These are phyloP conservation scores for Penicillium sp. DNA, from an alignment of 2,329 filamentous ascomycete species.

Conservation along the genomic window DNA sequence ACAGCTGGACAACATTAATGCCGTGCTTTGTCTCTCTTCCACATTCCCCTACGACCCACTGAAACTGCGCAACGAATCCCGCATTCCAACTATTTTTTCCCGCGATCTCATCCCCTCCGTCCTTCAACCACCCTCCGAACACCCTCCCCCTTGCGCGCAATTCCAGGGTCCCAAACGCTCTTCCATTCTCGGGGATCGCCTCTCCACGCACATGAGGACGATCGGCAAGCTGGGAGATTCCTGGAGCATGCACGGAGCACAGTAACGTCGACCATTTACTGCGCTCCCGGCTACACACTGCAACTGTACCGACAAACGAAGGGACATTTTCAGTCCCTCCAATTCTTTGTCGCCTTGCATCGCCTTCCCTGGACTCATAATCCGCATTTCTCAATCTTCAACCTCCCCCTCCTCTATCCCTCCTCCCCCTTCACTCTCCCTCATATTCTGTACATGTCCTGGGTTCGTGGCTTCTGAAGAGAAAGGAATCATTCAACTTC, in stretches of 20 bases:
- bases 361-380: constrained; percentile 19
- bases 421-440: constrained; percentile 23
- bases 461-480: constrained; percentile 23
- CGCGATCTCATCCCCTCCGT: constrained; percentile 15
- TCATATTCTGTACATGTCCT: constrained; percentile 33
- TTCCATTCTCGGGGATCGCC: constrained; percentile 28
- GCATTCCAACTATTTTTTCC: constrained; percentile 32
- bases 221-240: constrained; percentile 39
- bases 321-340: constrained; percentile 25
- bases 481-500: constrained; percentile 3
- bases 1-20: constrained; percentile 38
- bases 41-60: constrained; percentile 37
- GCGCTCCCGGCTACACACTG: constrained; percentile 23
- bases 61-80: constrained; percentile 31
- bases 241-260: constrained; percentile 44
- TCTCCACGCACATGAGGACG: constrained; percentile 36
- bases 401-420: constrained; percentile 23
- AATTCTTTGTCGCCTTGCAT: constrained; percentile 38
- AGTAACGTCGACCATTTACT: constrained; percentile 31
- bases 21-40: constrained; percentile 36
- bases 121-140: constrained; percentile 18
- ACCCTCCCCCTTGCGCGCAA: constrained; percentile 31
- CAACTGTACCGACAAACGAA: constrained; percentile 35
- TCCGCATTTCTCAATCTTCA: constrained; percentile 27
- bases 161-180: constrained; percentile 29